Conservation (phyloP, 805 yeast species). For the Candida nanaspora region DNA sequence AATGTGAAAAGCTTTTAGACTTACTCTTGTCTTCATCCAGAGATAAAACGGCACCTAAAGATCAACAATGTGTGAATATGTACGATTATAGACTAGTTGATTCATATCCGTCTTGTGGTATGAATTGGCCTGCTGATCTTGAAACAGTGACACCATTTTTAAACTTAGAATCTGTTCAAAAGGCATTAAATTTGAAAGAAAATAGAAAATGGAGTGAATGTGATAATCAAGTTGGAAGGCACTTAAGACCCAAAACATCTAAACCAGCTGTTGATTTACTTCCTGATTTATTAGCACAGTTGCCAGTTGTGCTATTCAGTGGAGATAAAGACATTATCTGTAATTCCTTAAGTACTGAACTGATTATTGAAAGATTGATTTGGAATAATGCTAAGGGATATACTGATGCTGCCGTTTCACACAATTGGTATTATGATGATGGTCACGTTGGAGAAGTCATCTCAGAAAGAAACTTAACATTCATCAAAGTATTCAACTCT, state of each 20-base stretch:
- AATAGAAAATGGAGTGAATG: constrained; percentile 69
- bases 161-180: constrained; percentile 34
- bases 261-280: constrained; percentile 57
- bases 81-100: constrained; percentile 73
- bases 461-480: constrained; percentile 65
- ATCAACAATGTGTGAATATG: constrained; percentile 66
- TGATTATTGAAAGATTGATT: constrained; percentile 49
- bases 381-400: constrained; percentile 62
- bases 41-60: constrained; percentile 16
- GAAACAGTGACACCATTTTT: constrained; percentile 43
- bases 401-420: constrained; percentile 23
- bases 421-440: constrained; percentile 39
- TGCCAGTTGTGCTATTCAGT: constrained; percentile 67
- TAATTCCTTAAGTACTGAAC: constrained; percentile 70
- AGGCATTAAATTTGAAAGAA: constrained; percentile 41
- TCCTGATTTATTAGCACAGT: constrained; percentile 52
- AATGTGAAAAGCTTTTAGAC: constrained; percentile 36
- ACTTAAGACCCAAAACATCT: constrained; percentile 45
- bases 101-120: constrained; percentile 79
- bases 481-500: constrained; percentile 63
- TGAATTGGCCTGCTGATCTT: constrained; percentile 81
- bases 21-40: constrained; percentile 28
- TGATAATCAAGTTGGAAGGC: constrained; percentile 45
- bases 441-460: constrained; percentile 31
- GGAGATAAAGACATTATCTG: constrained; percentile 90